Evolutionary conservation across 2,329 filamentous ascomycete genomes (phyloP).

Genomic region (Ilyonectria destructans): DNA sequence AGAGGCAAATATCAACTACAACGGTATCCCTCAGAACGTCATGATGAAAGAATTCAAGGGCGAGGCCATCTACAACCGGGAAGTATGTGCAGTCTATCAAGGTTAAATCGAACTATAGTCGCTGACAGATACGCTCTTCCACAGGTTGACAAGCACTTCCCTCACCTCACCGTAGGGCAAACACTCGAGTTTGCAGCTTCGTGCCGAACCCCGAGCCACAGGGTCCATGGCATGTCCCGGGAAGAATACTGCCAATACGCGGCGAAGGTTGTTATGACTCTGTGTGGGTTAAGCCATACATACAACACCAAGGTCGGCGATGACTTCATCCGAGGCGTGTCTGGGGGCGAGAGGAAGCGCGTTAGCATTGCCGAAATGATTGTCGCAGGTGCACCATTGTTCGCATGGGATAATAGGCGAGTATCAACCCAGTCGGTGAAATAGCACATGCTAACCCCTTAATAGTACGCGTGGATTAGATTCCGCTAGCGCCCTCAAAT

Average conservation of each 20-base stretch:
- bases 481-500: slow-evolving; percentile 80
- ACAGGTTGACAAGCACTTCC: slow-evolving; percentile 79
- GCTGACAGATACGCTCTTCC: neutral
- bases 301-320: slow-evolving; percentile 82
- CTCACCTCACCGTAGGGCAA: slow-evolving; percentile 81
- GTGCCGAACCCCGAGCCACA: slow-evolving; percentile 64
- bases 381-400: slow-evolving; percentile 70
- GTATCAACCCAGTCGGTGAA: too few relatives aligned
- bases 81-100: slow-evolving; percentile 65
- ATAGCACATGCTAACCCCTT: too few relatives aligned
- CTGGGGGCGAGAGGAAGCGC: slow-evolving; percentile 81
- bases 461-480: slow-evolving; percentile 77
- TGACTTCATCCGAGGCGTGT: slow-evolving; percentile 80
- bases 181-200: slow-evolving; percentile 81
- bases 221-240: slow-evolving; percentile 46
- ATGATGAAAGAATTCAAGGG: too few relatives aligned
- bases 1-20: slow-evolving; percentile 60
- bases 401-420: slow-evolving; percentile 64
- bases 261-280: slow-evolving; percentile 73
- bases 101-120: too few relatives aligned
- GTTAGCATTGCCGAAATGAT: slow-evolving; percentile 86
- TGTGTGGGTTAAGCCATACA: slow-evolving; percentile 81
- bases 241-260: slow-evolving; percentile 73
- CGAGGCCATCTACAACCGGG: slow-evolving; percentile 83
- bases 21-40: too few relatives aligned